Percentiles rank a stretch among this genome's conserved stretches.
These are phyloP conservation scores for Fistulifera pelliculosa DNA, from an alignment of 108 stramenopile species.

Conservation along the genomic window DNA sequence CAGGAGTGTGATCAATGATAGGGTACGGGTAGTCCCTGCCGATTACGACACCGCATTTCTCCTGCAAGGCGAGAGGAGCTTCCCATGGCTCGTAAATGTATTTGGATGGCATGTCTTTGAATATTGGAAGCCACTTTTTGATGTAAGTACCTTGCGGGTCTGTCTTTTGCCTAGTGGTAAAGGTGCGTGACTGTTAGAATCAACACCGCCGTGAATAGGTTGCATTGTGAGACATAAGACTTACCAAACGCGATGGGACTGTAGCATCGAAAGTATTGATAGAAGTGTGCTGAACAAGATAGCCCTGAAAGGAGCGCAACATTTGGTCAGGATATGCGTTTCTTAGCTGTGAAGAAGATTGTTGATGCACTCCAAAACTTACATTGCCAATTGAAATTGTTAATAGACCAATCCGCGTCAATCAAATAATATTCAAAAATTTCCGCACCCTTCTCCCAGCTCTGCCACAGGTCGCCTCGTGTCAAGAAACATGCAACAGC, in stretches of 20 bases:
- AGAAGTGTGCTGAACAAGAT: conserved; percentile 77
- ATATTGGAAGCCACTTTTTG: conserved; percentile 77
- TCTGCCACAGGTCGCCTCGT: conserved; percentile 91
- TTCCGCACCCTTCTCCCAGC: conserved; percentile 89
- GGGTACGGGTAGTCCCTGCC: conserved; percentile 87
- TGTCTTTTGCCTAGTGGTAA: conserved; percentile 72
- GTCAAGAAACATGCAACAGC: conserved; percentile 97
- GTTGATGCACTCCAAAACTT: too few species aligned
- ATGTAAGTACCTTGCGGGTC: conserved; percentile 79
- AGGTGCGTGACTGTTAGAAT: conserved; percentile 38
- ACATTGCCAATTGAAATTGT: conserved; percentile 94
- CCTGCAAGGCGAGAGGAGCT: conserved; percentile 66
- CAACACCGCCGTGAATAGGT: conserved; percentile 13
- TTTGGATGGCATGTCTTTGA: conserved; percentile 73
- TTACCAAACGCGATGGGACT: conserved; percentile 69
- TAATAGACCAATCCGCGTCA: conserved; percentile 92
- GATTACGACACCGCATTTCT: conserved; percentile 55
- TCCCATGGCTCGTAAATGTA: conserved; percentile 98
- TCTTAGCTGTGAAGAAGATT: too few species aligned
- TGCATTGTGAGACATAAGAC: too few species aligned
- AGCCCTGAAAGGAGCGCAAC: conserved; percentile 35
- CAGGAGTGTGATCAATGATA: conserved; percentile 76
- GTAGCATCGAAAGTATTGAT: conserved; percentile 95
- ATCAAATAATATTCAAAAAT: conserved; percentile 78
- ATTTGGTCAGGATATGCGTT: too few species aligned